phyloP scores from a whole-genome alignment of 345 rosid genomes.

The Bruguiera parviflora region DNA sequence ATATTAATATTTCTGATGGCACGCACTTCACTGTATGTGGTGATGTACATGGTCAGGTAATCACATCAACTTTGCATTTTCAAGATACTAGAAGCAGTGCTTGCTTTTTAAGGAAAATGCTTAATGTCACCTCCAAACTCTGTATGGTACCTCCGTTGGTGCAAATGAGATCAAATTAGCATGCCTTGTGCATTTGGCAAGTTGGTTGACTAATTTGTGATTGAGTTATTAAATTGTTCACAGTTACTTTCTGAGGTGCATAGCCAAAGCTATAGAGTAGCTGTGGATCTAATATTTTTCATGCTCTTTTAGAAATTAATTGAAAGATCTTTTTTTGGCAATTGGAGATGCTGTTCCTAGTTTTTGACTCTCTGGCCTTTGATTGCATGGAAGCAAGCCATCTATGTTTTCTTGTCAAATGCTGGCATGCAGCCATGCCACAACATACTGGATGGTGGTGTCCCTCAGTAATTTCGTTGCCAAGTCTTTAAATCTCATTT shows the following conservation, averaged over 20 bases:
- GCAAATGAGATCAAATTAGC: neutral
- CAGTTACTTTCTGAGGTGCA: neutral
- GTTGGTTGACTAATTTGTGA: neutral
- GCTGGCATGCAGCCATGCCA: too few relatives aligned
- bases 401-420: too few relatives aligned
- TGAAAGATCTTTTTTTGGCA: too few relatives aligned
- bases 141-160: neutral
- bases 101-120: neutral
- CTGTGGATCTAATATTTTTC: neutral
- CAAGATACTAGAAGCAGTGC: neutral
- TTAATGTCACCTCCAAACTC: neutral
- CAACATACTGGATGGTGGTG: too few relatives aligned
- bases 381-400: too few relatives aligned
- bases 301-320: neutral
- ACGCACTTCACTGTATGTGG: slow-evolving; percentile 89
- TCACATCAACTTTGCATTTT: slow-evolving; percentile 9
- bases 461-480: neutral
- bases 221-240: neutral
- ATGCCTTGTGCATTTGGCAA: neutral
- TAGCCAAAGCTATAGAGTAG: too few relatives aligned
- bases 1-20: slow-evolving; percentile 66
- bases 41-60: slow-evolving; percentile 99
- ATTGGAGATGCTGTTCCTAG: too few relatives aligned
- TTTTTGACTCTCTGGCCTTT: too few relatives aligned
- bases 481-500: slow-evolving; percentile 2